Percentiles rank a stretch among this genome's conserved stretches.
Evolutionary conservation across 148 eudicot species (phyloP).

Genomic region (Pouteria glomerata): DNA sequence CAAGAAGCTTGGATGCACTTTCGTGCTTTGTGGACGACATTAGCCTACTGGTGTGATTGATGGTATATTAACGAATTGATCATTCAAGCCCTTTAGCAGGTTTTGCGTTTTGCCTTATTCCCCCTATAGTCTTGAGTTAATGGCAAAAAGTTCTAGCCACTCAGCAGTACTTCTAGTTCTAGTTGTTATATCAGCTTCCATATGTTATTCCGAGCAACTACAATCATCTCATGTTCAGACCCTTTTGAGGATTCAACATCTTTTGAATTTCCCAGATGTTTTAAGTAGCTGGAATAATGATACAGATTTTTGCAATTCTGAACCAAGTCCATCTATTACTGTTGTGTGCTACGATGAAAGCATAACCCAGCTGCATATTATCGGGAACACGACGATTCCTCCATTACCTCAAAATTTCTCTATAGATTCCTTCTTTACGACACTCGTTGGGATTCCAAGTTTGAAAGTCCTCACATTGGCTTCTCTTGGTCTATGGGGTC

Average conservation of each 20-base stretch:
- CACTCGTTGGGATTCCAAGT: slow-evolving; percentile 42
- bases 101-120: neutral
- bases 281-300: slow-evolving; percentile 30
- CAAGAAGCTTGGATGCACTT: neutral
- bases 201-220: slow-evolving; percentile 33
- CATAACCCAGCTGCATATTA: slow-evolving; percentile 63
- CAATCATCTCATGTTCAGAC: slow-evolving; percentile 45
- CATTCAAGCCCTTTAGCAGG: neutral
- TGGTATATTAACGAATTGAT: neutral
- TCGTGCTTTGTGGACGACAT: neutral
- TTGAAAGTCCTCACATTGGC: slow-evolving; percentile 67
- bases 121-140: no score
- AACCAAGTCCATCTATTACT: slow-evolving; percentile 44
- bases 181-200: no score
- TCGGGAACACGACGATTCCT: slow-evolving; percentile 28
- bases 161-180: no score
- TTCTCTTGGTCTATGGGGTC: slow-evolving; percentile 60
- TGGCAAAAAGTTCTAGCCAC: no score
- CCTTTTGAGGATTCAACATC: slow-evolving; percentile 41
- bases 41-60: neutral
- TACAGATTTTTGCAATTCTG: slow-evolving; percentile 49
- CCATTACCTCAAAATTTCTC: slow-evolving; percentile 40
- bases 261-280: slow-evolving; percentile 42
- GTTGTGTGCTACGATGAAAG: slow-evolving; percentile 57
- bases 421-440: slow-evolving; percentile 39